A percentile compares a stretch with the other conserved stretches of the same genome.
These are phyloP conservation scores for Flaveria sonorensis DNA, from an alignment of 129 eudicot genomes.

Conservation along the genomic window DNA sequence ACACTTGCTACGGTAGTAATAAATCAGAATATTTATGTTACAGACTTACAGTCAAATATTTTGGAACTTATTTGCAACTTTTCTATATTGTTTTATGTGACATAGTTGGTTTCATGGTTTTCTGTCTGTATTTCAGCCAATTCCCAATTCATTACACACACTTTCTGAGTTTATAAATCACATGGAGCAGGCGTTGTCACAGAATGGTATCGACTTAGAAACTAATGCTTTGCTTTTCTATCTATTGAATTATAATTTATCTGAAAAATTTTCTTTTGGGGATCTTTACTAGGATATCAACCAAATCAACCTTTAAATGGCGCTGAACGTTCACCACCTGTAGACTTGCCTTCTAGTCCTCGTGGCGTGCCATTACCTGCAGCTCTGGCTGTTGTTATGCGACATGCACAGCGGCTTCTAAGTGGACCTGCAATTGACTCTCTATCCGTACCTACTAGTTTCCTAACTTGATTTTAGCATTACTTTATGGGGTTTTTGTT, in stretches of 20 bases:
- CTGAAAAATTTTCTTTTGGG: neutral
- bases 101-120: conserved; percentile 12
- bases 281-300: conserved; percentile 47
- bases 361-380: conserved; percentile 71
- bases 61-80: neutral
- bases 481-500: neutral
- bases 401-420: conserved; percentile 74
- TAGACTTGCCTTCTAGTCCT: conserved; percentile 57
- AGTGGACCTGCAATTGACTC: conserved; percentile 60
- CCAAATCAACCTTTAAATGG: conserved; percentile 48
- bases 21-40: neutral
- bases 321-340: conserved; percentile 39
- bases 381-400: conserved; percentile 61
- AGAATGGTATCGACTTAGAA: conserved; percentile 47
- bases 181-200: conserved; percentile 77
- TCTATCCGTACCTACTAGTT: conserved; percentile 59
- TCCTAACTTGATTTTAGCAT: conserved; percentile 1
- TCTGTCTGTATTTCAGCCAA: conserved; percentile 58
- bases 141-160: conserved; percentile 85
- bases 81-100: conserved; percentile 2
- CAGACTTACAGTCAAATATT: neutral
- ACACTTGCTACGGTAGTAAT: conserved; percentile 60
- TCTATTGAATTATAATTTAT: neutral
- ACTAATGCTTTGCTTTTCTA: neutral
- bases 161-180: conserved; percentile 77